Percentiles rank a stretch among this genome's conserved stretches.
These are phyloP conservation scores for Xylariaceae sp. DNA, from an alignment of 2,329 filamentous ascomycete species.

Conservation along the genomic window DNA sequence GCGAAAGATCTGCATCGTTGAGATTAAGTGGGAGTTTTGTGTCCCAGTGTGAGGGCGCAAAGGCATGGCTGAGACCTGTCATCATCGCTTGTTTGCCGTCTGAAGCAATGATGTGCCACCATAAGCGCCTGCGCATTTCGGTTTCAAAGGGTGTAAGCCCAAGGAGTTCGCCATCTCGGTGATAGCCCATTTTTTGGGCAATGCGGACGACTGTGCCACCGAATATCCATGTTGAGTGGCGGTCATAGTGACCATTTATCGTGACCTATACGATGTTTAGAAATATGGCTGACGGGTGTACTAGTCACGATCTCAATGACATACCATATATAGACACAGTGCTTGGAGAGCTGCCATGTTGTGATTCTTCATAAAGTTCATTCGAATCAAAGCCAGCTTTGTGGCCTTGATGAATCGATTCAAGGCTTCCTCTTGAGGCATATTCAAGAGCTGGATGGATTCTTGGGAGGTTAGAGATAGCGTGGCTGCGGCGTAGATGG, in stretches of 20 bases:
- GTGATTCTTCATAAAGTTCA: constrained; percentile 31
- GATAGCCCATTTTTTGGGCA: constrained; percentile 39
- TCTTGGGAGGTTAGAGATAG: constrained; percentile 37
- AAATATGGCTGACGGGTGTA: background rate
- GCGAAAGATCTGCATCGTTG: constrained; percentile 28
- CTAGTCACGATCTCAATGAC: background rate
- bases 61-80: constrained; percentile 23
- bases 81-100: constrained; percentile 25
- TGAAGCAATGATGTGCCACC: constrained; percentile 35
- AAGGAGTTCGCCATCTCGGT: constrained; percentile 33
- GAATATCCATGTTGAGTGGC: constrained; percentile 29
- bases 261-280: constrained; percentile 12
- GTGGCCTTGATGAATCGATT: constrained; percentile 17
- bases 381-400: constrained; percentile 18
- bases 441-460: constrained; percentile 26
- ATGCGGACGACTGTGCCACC: constrained; percentile 37
- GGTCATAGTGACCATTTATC: constrained; percentile 12
- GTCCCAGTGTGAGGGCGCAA: constrained; percentile 17
- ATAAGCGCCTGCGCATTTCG: constrained; percentile 42
- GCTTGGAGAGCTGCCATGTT: constrained; percentile 35
- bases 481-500: constrained; percentile 45
- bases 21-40: constrained; percentile 26
- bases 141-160: constrained; percentile 38
- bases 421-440: constrained; percentile 15
- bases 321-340: constrained; percentile 28